These are phyloP conservation scores for Aspergillus quadricinctus DNA, from an alignment of 2,329 filamentous ascomycete genomes.

Conservation along the genomic window DNA sequence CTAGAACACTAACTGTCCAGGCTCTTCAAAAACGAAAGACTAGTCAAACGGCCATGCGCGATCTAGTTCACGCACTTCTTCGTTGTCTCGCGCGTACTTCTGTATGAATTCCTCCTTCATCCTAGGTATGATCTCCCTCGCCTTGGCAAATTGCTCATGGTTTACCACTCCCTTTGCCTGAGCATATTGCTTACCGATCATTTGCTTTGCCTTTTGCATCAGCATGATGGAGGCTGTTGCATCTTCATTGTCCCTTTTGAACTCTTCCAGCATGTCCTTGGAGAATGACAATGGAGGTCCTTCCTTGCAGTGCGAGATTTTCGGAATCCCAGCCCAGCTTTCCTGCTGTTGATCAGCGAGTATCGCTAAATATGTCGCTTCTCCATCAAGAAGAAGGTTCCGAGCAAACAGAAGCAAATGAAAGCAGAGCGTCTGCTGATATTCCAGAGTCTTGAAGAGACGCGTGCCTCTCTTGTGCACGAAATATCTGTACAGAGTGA, in stretches of 20 bases:
- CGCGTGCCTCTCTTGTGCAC: constrained; percentile 12
- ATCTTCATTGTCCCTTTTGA: constrained; percentile 24
- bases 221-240: constrained; percentile 19
- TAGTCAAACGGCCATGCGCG: constrained; percentile 8
- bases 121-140: neutral
- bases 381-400: constrained; percentile 32
- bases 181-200: constrained; percentile 12
- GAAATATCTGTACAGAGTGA: constrained; percentile 22
- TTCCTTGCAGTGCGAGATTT: neutral
- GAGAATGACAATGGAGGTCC: neutral
- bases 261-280: constrained; percentile 15
- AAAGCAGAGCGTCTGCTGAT: constrained; percentile 25
- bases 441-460: constrained; percentile 29
- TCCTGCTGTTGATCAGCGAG: constrained; percentile 22
- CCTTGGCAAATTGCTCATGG: constrained; percentile 1
- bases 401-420: constrained; percentile 27
- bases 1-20: too few relatives aligned
- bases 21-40: neutral
- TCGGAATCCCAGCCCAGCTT: constrained; percentile 21
- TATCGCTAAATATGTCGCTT: constrained; percentile 20
- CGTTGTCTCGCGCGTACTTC: constrained; percentile 2
- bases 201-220: constrained; percentile 23
- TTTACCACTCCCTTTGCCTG: constrained; percentile 4
- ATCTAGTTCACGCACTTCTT: constrained; percentile 1
- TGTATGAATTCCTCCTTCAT: neutral